Evolutionary conservation across 2,329 filamentous ascomycete species (phyloP).

Genomic region (Coleophoma cylindrospora): DNA sequence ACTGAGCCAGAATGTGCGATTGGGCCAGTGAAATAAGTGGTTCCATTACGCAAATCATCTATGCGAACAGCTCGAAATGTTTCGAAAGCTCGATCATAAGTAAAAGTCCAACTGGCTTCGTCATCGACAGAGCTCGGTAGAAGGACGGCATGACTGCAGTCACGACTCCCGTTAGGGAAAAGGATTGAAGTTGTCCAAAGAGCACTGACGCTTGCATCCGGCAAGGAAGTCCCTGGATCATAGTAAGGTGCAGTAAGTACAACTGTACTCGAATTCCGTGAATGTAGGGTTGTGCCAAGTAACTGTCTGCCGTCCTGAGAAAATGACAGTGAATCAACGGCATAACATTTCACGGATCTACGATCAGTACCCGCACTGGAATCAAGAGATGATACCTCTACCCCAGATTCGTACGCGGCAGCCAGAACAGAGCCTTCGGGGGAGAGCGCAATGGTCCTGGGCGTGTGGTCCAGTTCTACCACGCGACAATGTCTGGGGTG

Average conservation of each 20-base stretch:
- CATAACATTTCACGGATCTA: conserved; percentile 73
- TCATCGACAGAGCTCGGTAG: conserved; percentile 41
- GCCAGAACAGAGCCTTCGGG: conserved; percentile 79
- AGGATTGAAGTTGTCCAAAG: conserved; percentile 85
- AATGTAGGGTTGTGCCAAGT: conserved; percentile 66
- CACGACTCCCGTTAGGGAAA: conserved; percentile 74
- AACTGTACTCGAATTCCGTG: conserved; percentile 63
- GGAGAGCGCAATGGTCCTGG: conserved; percentile 73
- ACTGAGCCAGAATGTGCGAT: conserved; percentile 44
- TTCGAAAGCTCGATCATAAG: conserved; percentile 71
- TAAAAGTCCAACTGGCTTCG: conserved; percentile 72
- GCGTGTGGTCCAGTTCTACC: conserved; percentile 72
- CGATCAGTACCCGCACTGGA: conserved; percentile 59
- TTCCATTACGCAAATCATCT: conserved; percentile 70
- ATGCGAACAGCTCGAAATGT: conserved; percentile 74
- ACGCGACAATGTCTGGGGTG: conserved; percentile 69
- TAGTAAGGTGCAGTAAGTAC: conserved; percentile 78
- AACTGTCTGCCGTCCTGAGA: conserved; percentile 75
- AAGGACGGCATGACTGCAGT: conserved; percentile 72
- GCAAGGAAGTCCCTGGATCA: conserved; percentile 61
- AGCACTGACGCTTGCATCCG: conserved; percentile 63
- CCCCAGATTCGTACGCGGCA: conserved; percentile 81
- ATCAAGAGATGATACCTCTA: conserved; percentile 76
- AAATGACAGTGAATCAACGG: conserved; percentile 69
- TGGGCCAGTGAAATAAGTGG: conserved; percentile 75